Base-by-base conservation (phyloP, 768 basidiomycete species). In the Xerocomellus chrysenteron region DNA sequence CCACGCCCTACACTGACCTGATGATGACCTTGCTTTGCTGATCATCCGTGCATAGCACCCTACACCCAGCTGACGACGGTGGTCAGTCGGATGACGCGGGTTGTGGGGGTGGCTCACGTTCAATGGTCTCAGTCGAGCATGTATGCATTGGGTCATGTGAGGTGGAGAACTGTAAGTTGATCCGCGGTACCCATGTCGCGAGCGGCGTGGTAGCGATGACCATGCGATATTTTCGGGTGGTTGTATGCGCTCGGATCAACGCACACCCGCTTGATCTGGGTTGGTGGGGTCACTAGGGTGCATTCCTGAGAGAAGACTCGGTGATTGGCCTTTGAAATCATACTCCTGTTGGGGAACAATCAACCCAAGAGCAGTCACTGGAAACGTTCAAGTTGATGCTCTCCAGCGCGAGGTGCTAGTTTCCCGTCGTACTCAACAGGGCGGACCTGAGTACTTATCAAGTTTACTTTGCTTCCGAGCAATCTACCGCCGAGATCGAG, bases 401-500 rank as follows among this genome's bases (percentile, higher is more conserved):
- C 21, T 21, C 21, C 21, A 21, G 21, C 2, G 21, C 21, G 21
- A 21, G 21, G 21, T 21, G 21, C 21, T 21, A 21, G 21, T 21
- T 21, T 21, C 21, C 21, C 21, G 14, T 35, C 33, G 16, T 33
- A 30, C 21, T n/a, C 21, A 5, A 47, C 32, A 19, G 16, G 35
- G 41, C 16, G 6, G 47, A 33, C 53, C 12, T 19, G 4, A 19
- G 26, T n/a, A n/a, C n/a, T n/a, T 92, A 92, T 68, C 87, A 90
- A 67, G 72, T 84, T 1, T 88, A 85, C 68, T 84, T 92, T 62
- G 78, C 80, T 10, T 76, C 78, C 46, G 71, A 78, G 11, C 67
- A 72, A 24, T 82, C 85, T 3, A 81, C 82, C 0, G 57, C 70
- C 4, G 78, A 82, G 54, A 79, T 92, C 28, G 84, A 88, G 58